These are phyloP conservation scores for Cutaneotrichosporon sp. DNA, from an alignment of 1,284 basidiomycete genomes.

Conservation along the genomic window DNA sequence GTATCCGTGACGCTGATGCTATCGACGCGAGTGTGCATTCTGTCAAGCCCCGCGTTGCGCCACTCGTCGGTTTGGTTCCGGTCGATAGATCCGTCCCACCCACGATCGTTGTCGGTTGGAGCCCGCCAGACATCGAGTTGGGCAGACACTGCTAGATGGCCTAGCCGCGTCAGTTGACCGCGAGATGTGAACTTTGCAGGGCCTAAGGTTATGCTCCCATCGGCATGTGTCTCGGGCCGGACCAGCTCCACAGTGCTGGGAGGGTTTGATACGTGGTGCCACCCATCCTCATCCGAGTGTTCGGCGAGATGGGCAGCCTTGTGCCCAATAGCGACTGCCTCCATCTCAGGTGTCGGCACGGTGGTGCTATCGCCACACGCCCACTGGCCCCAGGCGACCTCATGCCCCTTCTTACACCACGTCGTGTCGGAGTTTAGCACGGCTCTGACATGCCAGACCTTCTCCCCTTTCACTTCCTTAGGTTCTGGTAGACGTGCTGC, in stretches of 20 bases:
- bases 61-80: not conserved
- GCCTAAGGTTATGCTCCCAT: conserved; percentile 8
- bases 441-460: conserved; percentile 6
- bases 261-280: not conserved
- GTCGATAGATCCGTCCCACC: not conserved
- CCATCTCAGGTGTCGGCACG: not conserved
- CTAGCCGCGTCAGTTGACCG: conserved; percentile 13
- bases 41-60: conserved; percentile 13
- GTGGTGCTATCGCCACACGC: not conserved
- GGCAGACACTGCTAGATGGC: not conserved
- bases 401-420: conserved; percentile 21
- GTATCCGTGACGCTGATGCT: conserved; percentile 3
- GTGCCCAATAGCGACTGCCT: not conserved
- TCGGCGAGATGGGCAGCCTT: not conserved
- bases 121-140: conserved; percentile 23
- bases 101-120: conserved; percentile 24
- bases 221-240: not conserved
- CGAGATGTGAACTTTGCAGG: conserved; percentile 13
- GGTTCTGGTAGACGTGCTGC: not conserved
- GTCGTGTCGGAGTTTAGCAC: not conserved
- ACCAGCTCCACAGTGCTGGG: not conserved
- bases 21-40: conserved; percentile 15
- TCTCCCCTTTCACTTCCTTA: not conserved
- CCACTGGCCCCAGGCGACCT: conserved; percentile 19
- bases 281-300: not conserved